Base-by-base conservation (phyloP, 352 stramenopile species). In the Hyaloperonospora arabidopsidis region DNA sequence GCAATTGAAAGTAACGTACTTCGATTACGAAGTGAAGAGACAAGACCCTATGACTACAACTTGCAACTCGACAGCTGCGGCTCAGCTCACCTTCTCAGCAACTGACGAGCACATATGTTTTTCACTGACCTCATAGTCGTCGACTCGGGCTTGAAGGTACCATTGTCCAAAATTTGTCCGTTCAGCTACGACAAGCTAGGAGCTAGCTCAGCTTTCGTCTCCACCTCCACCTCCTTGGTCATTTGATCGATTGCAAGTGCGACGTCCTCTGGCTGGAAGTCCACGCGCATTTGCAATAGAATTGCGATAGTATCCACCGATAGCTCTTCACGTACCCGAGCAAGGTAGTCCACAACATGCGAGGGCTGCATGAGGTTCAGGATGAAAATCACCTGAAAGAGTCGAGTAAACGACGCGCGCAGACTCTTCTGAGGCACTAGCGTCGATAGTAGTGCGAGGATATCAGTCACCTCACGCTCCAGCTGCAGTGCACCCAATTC, bases 301-400 rank as follows among this genome's bases (percentile, higher is more conserved):
- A 60, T 71, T 47, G 68, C 68, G 29, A 92, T 83, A 36, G 77
- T 76, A 11, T 68, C 45, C 7, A 68, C 11, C 11, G 59, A 75
- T 6, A 90, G 49, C 25, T 85, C 74, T 10, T 73, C 49, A 13
- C 56, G 67, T 34, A 89, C 66, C 29, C 65, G 79, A 29, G 74
- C 59, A 2, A 77, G 53, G 53, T 87, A 91, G 48, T 89, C 79
- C 15, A 86, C 48, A 2, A 93, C 68, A 52, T 93, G 79, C 14
- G 43, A 64, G 4, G 83, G 80, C 40, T 88, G 72, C 65, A 86
- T 70, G n/a, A 93, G 56, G 54, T 91, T 93, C 34, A 93, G 60
- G 19, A 93, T 70, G 10, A 90, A 79, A 38, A 85, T 75, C 32
- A 91, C 41, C 55, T 93, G 79, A 54, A 91, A 89, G 1, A 91